phyloP scores from a whole-genome alignment of 768 basidiomycete genomes.

The Amanita rimosa region DNA sequence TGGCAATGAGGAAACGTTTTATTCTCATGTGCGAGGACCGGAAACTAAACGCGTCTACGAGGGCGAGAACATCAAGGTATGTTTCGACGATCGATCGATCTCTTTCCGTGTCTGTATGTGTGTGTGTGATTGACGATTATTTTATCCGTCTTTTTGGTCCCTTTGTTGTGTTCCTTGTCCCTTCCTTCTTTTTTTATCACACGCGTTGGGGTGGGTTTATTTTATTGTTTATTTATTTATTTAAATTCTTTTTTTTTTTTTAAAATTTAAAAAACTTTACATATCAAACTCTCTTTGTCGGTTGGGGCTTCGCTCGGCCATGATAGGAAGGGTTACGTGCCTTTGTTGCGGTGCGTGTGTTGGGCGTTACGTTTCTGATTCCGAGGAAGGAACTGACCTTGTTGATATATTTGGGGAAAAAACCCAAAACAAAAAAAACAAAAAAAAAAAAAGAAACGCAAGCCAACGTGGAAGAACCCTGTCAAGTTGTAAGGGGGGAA shows the following conservation, averaged over 20 bases:
- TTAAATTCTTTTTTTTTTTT: too few species aligned
- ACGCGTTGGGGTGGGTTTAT: too few species aligned
- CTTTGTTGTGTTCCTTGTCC: too few species aligned
- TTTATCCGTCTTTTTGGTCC: too few species aligned
- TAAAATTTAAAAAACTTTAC: too few species aligned
- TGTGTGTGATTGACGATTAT: too few species aligned
- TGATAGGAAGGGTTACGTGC: constrained; percentile 59
- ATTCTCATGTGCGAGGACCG: constrained; percentile 30
- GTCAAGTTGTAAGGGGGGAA: constrained; percentile 5
- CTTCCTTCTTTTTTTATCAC: too few species aligned
- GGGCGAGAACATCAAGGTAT: constrained; percentile 62
- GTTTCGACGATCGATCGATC: not conserved
- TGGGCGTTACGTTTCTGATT: not conserved
- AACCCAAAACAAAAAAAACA: too few species aligned
- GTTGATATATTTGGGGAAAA: too few species aligned
- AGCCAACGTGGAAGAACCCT: constrained; percentile 8
- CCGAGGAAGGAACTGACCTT: not conserved
- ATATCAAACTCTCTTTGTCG: too few species aligned
- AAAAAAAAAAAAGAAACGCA: constrained; percentile 14
- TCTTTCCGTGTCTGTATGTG: too few species aligned
- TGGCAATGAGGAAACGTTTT: constrained; percentile 39
- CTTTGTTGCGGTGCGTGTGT: constrained; percentile 41
- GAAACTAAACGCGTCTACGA: constrained; percentile 43
- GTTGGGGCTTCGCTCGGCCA: not conserved
- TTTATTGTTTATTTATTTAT: too few species aligned